A percentile compares a stretch with the other conserved stretches of the same genome.
phyloP scores from a whole-genome alignment of 352 stramenopile genomes.

The Thalassiosira exigua region DNA sequence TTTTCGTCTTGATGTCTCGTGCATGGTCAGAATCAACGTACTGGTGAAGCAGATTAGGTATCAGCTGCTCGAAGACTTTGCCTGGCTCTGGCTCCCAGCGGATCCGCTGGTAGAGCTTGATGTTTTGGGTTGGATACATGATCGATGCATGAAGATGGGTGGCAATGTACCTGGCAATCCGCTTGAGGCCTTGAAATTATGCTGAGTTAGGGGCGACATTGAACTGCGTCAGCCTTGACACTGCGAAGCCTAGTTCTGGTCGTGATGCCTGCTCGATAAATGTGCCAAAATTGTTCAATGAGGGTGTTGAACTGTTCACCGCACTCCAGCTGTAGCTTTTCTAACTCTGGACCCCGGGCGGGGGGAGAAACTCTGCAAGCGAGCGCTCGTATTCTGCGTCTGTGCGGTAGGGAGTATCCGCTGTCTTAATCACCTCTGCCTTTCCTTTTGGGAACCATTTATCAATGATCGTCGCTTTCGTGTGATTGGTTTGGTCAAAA shows the following conservation, averaged over 20 bases:
- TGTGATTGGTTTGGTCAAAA: slow-evolving; percentile 29
- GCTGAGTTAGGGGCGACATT: background rate
- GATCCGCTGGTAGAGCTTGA: background rate
- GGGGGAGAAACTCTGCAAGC: background rate
- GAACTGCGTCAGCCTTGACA: background rate
- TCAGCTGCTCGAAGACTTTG: background rate
- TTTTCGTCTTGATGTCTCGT: background rate
- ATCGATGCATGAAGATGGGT: slow-evolving; percentile 7
- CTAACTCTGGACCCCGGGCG: too few relatives aligned
- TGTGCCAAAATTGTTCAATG: slow-evolving; percentile 5
- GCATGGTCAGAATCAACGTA: slow-evolving; percentile 3
- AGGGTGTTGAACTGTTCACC: slow-evolving; percentile 1
- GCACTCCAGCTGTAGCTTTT: slow-evolving; percentile 9
- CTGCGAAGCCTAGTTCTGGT: slow-evolving; percentile 5
- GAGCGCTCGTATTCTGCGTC: slow-evolving; percentile 9
- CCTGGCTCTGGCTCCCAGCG: slow-evolving; percentile 5
- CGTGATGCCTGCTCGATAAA: background rate
- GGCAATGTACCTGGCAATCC: slow-evolving; percentile 7
- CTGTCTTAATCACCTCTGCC: slow-evolving; percentile 12
- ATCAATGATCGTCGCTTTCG: slow-evolving; percentile 18
- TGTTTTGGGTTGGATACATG: background rate
- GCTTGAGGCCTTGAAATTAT: background rate
- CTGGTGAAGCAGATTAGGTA: slow-evolving; percentile 1
- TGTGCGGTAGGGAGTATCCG: slow-evolving; percentile 21
- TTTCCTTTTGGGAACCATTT: slow-evolving; percentile 11